Conservation (phyloP, 176 grass and related monocot genomes). For the Oryza longistaminata region DNA sequence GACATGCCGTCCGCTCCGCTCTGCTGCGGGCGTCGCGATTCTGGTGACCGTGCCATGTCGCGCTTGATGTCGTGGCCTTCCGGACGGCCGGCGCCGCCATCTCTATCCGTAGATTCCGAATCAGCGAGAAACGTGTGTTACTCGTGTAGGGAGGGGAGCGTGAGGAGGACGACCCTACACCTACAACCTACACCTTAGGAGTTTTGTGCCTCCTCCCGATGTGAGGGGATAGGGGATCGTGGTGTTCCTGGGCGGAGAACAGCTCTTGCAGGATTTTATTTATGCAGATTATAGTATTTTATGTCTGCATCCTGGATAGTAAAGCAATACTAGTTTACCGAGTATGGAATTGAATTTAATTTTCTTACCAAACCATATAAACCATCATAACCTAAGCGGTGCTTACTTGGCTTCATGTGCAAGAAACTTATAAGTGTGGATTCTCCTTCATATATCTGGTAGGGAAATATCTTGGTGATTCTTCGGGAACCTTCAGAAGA, state of each 20-base stretch:
- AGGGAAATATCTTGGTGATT: slow-evolving; percentile 17
- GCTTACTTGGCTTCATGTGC: not conserved
- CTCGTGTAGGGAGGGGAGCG: not conserved
- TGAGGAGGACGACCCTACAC: not conserved
- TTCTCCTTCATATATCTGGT: not conserved
- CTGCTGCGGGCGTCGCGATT: not conserved
- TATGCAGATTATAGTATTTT: not conserved
- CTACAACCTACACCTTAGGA: not conserved
- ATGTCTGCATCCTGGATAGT: not conserved
- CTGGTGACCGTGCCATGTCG: not conserved
- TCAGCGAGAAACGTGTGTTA: not conserved
- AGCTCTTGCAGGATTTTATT: not conserved
- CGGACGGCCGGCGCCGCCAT: not conserved
- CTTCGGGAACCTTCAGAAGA: not conserved
- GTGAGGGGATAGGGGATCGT: not conserved
- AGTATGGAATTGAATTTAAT: not conserved
- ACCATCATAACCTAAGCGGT: not conserved
- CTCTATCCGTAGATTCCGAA: not conserved
- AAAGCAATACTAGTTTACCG: not conserved
- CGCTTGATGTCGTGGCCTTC: not conserved
- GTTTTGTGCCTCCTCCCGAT: not conserved
- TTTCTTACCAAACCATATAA: not conserved
- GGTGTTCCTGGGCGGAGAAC: not conserved
- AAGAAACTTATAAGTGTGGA: not conserved
- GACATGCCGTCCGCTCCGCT: not conserved